Percentiles rank a stretch among this genome's conserved stretches.
phyloP scores from a whole-genome alignment of 768 basidiomycete genomes.

The Boletus fagicola region DNA sequence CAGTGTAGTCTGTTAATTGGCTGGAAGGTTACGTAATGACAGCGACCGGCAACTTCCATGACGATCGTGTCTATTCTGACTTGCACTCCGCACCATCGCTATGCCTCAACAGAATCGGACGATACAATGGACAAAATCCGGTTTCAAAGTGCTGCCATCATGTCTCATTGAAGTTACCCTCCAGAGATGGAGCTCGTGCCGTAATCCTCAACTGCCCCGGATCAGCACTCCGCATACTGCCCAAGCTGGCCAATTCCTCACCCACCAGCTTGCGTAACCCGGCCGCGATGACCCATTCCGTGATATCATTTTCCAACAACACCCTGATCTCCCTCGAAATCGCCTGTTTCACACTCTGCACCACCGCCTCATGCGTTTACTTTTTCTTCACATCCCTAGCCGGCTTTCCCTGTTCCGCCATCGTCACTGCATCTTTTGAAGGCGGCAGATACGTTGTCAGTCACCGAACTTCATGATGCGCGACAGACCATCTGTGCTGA shows the following conservation, averaged over 20 bases:
- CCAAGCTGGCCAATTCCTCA: no score
- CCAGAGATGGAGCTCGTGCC: neutral
- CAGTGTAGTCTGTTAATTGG: no score
- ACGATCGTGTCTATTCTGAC: neutral
- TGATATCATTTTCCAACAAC: slow-evolving; percentile 63
- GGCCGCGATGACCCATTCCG: slow-evolving; percentile 54
- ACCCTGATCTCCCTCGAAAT: slow-evolving; percentile 56
- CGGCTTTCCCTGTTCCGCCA: slow-evolving; percentile 30
- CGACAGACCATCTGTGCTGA: slow-evolving; percentile 56
- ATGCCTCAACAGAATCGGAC: neutral
- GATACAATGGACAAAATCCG: neutral
- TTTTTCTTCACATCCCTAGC: slow-evolving; percentile 34
- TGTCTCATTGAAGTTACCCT: neutral
- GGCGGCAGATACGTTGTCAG: slow-evolving; percentile 45
- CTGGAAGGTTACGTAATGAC: no score
- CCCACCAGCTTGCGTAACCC: slow-evolving; percentile 51
- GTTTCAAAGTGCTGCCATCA: neutral
- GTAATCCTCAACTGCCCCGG: neutral
- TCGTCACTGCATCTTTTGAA: slow-evolving; percentile 32
- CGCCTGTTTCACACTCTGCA: slow-evolving; percentile 55
- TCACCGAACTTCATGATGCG: slow-evolving; percentile 53
- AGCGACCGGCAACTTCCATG: no score
- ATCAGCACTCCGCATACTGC: no score
- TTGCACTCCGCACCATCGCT: neutral
- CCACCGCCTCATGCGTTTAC: slow-evolving; percentile 37